Conservation (phyloP, 768 basidiomycete species). For the Galerina sulciceps region DNA sequence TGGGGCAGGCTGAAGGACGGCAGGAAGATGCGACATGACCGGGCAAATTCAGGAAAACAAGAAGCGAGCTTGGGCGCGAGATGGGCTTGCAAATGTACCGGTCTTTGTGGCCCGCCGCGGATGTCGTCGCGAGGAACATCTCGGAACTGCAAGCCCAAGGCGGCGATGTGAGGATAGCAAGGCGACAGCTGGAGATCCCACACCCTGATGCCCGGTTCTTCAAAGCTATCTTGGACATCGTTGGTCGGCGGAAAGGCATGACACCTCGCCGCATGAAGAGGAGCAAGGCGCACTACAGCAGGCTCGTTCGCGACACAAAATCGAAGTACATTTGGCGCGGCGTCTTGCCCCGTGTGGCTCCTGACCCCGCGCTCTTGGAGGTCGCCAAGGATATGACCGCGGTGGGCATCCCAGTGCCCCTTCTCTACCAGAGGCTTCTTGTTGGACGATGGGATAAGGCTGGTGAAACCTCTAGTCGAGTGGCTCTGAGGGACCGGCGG, state of each 20-base stretch:
- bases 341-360: background rate
- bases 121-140: constrained; percentile 13
- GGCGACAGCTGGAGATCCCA: constrained; percentile 35
- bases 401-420: constrained; percentile 20
- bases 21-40: background rate
- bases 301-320: background rate
- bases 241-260: constrained; percentile 24
- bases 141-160: constrained; percentile 1
- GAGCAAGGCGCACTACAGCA: background rate
- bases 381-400: constrained; percentile 21
- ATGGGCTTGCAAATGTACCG: constrained; percentile 6
- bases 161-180: constrained; percentile 3
- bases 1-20: background rate
- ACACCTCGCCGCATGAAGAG: constrained; percentile 1
- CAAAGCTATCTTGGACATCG: constrained; percentile 60
- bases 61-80: background rate
- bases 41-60: background rate
- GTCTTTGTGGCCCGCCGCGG: background rate
- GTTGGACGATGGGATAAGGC: constrained; percentile 11
- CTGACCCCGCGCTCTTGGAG: constrained; percentile 9
- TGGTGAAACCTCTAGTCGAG: background rate
- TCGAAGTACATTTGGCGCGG: constrained; percentile 1
- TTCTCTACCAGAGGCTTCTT: constrained; percentile 18
- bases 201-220: constrained; percentile 69
- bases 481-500: background rate